Conservation (phyloP, 768 basidiomycete genomes). For the Leucocoprinus birnbaumii region DNA sequence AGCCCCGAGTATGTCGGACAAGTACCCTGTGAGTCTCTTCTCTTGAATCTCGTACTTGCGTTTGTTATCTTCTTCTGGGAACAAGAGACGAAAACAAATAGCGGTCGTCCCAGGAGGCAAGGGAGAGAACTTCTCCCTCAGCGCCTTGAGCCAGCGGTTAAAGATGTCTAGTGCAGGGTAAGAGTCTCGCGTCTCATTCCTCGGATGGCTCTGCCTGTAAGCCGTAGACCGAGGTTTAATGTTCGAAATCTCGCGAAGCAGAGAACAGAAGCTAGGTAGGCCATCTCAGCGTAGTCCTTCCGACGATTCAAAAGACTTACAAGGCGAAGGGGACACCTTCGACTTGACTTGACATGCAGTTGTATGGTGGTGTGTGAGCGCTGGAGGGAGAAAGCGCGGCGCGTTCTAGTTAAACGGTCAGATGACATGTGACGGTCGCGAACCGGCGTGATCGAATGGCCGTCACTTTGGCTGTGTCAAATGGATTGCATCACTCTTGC, state of each 20-base stretch:
- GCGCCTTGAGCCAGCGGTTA: slow-evolving; percentile 38
- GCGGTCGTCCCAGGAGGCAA: slow-evolving; percentile 52
- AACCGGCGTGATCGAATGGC: no score
- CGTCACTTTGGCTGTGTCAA: no score
- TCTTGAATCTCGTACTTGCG: slow-evolving; percentile 79
- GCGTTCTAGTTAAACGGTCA: background rate
- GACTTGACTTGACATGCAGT: slow-evolving; percentile 10
- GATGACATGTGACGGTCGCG: background rate
- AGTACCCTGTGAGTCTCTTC: slow-evolving; percentile 45
- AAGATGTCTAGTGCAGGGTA: slow-evolving; percentile 41
- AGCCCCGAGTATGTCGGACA: slow-evolving; percentile 49
- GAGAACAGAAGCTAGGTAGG: slow-evolving; percentile 41
- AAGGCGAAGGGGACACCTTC: slow-evolving; percentile 38
- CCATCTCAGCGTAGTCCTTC: background rate
- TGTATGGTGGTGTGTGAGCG: slow-evolving; percentile 7
- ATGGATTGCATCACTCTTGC: no score
- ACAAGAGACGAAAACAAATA: slow-evolving; percentile 71
- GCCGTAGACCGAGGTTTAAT: slow-evolving; percentile 26
- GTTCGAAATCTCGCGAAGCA: slow-evolving; percentile 43
- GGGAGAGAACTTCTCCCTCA: slow-evolving; percentile 42
- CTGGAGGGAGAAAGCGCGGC: background rate
- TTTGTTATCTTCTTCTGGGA: slow-evolving; percentile 74
- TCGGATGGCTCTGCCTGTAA: slow-evolving; percentile 3
- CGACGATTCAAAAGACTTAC: slow-evolving; percentile 25
- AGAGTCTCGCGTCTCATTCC: slow-evolving; percentile 14